These are phyloP conservation scores for Colletotrichum sansevieriae DNA, from an alignment of 2,329 filamentous ascomycete species.

Conservation along the genomic window DNA sequence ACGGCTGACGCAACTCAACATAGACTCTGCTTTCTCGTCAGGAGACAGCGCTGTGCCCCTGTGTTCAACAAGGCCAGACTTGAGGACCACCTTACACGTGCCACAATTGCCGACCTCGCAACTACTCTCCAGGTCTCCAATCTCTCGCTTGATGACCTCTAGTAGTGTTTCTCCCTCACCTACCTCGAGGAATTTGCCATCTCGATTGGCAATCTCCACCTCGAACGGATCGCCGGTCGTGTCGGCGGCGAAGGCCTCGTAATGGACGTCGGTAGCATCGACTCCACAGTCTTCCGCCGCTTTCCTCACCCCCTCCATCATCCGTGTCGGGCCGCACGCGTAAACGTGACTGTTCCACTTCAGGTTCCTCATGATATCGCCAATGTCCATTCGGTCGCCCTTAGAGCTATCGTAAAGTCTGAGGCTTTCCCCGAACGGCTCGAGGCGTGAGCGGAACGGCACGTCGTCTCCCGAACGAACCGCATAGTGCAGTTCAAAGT, in stretches of 20 bases:
- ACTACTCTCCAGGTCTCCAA: conserved; percentile 60
- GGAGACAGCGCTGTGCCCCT: conserved; percentile 61
- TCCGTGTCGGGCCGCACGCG: conserved; percentile 69
- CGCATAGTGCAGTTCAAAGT: conserved; percentile 70
- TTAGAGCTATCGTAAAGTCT: conserved; percentile 65
- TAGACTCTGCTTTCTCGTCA: conserved; percentile 58
- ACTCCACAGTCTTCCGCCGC: conserved; percentile 59
- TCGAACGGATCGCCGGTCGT: conserved; percentile 71
- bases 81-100: conserved; percentile 62
- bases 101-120: conserved; percentile 69
- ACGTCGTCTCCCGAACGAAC: conserved; percentile 65
- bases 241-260: conserved; percentile 69
- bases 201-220: conserved; percentile 61
- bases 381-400: conserved; percentile 66
- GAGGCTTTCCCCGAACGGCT: conserved; percentile 56
- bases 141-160: conserved; percentile 59
- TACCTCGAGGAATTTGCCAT: conserved; percentile 58
- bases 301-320: conserved; percentile 65
- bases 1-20: conserved; percentile 67
- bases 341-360: conserved; percentile 70
- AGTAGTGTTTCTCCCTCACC: conserved; percentile 63
- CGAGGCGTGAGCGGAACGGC: conserved; percentile 65
- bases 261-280: conserved; percentile 66
- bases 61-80: conserved; percentile 60
- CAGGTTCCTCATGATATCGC: conserved; percentile 57